These are phyloP conservation scores for Cystobasidiaceae sp. DNA, from an alignment of 1,284 basidiomycete genomes.

Conservation along the genomic window DNA sequence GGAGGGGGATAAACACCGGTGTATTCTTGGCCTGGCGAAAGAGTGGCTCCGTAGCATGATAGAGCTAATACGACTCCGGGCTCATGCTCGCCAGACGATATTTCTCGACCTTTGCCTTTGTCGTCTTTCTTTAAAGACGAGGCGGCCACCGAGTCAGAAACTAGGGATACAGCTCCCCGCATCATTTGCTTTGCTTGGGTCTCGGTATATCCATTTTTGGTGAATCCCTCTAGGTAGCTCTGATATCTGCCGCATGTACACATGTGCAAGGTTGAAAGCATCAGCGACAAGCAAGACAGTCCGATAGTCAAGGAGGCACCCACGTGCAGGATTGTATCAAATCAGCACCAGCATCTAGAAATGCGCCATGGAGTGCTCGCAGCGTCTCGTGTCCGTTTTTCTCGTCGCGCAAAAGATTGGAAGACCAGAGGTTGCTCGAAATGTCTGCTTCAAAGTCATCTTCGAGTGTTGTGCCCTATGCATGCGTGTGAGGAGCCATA, in stretches of 20 bases:
- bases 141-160: background rate
- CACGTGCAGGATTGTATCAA: slow-evolving; percentile 27
- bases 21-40: slow-evolving; percentile 22
- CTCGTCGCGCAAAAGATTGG: background rate
- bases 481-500: too few relatives aligned
- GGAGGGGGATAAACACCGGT: slow-evolving; percentile 19
- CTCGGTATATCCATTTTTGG: slow-evolving; percentile 4
- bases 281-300: too few relatives aligned
- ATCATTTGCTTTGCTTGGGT: background rate
- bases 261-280: background rate
- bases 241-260: slow-evolving; percentile 2
- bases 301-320: background rate
- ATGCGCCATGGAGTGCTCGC: slow-evolving; percentile 8
- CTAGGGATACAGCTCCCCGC: slow-evolving; percentile 13
- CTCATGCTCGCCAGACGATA: background rate
- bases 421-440: slow-evolving; percentile 19
- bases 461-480: slow-evolving; percentile 29
- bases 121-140: background rate
- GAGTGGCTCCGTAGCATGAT: slow-evolving; percentile 21
- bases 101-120: slow-evolving; percentile 3
- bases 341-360: slow-evolving; percentile 18
- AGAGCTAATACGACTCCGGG: background rate
- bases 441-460: slow-evolving; percentile 20
- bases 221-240: slow-evolving; percentile 15
- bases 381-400: slow-evolving; percentile 6